Base-by-base conservation (phyloP, 805 yeast species). In the Kregervanrija fluxuum region DNA sequence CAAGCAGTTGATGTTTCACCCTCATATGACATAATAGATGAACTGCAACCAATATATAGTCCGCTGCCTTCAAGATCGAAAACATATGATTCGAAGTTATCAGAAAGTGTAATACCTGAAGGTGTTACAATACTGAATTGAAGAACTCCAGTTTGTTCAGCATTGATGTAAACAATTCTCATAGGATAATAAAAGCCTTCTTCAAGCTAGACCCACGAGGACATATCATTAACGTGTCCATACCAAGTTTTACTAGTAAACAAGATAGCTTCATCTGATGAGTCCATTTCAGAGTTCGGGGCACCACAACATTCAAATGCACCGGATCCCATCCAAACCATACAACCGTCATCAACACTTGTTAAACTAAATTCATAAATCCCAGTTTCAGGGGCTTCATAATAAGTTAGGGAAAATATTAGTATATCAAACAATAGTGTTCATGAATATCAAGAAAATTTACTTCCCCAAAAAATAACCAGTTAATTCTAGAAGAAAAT, bases 281-380 rank as follows among this genome's bases (percentile, higher is more conserved):
- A 15, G 13, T n/a, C 32, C 28, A 5, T 3, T 5, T 2, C 12
- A 16, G 30, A 8, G 6, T 14, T 33, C 3, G 22, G 22, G 22
- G 22, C 5, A 5, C 22, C 22, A 3, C 30, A 28, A 50, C 68
- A 59, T 50, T 72, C 68, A 15, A 54, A 54, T 16, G 67, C 55
- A 40, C 48, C 53, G 6, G 57, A 59, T 33, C 65, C 65, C 36
- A 59, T 44, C 32, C 48, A 53, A 38, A 66, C 61, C 47, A 55
- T 55, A 14, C 50, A 59, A 13, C 53, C 48, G 47, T 64, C 67
- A 52, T 62, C 68, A 13, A 54, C 53, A 8, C 33, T 33, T 5
- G 30, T 16, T 8, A 60, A 42, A 13, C 37, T 31, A 33, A 64
- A 48, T 0, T 45, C 42, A 39, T 57, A 64, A 6, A 48, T 40